Conservation (phyloP, 2,329 filamentous ascomycete species). For the Aspergillus ruber region DNA sequence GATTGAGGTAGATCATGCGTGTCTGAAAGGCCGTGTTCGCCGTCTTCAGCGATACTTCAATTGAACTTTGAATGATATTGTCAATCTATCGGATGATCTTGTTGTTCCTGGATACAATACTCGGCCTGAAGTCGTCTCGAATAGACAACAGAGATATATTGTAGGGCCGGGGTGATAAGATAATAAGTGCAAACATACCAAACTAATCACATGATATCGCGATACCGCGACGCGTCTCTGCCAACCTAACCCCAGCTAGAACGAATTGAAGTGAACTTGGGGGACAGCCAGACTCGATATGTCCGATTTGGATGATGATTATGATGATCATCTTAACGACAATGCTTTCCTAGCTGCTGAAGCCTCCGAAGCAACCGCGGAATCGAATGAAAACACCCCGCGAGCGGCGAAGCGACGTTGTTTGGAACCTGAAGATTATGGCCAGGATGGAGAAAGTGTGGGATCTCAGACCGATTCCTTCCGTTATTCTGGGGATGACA, state of each 20-base stretch:
- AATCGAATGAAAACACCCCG: conserved; percentile 10
- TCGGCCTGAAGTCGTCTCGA: no score
- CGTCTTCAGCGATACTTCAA: no score
- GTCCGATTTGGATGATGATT: conserved; percentile 22
- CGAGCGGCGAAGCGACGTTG: conserved; percentile 32
- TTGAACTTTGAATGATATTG: no score
- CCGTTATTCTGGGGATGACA: conserved; percentile 8
- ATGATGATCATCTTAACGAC: conserved; percentile 25
- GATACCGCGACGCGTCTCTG: conserved; percentile 12
- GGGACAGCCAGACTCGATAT: conserved; percentile 13
- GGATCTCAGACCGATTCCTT: conserved; percentile 15
- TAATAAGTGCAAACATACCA: conserved; percentile 2
- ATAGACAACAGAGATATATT: no score
- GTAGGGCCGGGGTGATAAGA: background rate
- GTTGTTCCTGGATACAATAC: no score
- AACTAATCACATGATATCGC: conserved; percentile 12
- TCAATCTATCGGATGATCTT: no score
- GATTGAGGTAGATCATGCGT: no score
- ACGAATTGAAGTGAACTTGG: background rate
- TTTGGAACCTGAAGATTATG: conserved; percentile 11
- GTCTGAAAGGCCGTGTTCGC: no score
- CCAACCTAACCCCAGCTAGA: background rate
- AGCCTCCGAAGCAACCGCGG: conserved; percentile 7
- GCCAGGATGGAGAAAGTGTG: conserved; percentile 1
- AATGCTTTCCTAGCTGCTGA: conserved; percentile 24